Evolutionary conservation across 1,284 basidiomycete genomes (phyloP), one percentile per base, ranked within the genome.

Genomic region (Stereum hirsutum): DNA sequence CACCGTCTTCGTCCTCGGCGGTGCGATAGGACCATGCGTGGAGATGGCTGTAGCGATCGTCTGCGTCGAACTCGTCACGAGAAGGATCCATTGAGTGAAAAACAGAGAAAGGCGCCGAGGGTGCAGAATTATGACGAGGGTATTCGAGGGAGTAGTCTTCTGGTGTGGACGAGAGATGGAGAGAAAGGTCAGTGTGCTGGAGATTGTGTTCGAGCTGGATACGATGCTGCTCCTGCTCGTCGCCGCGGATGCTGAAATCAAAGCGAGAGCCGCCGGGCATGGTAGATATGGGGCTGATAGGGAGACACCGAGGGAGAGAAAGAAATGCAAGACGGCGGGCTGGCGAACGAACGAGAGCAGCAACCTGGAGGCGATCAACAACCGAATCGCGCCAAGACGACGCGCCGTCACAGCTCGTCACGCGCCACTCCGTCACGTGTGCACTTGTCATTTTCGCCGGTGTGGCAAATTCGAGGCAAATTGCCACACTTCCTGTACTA

Each of bases 171-270:
- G 73, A 81, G 43, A 79, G 69, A 47, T 78, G 79, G 44, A 84
- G 70, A 45, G 80, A 81, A 50, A 82, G 60, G 54, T 84, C 78
- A 19, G 78, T 81, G 53, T 78, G 69, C 54, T 81, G 79, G 46
- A 87, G 69, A 52, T 84, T 81, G 57, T 78, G 68, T 59, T 88
- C 84, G 39, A 88, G 79, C 55, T 75, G 74, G 45, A 85, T 81
- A 44, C 85, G 76, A 54, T 78, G 58, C 28, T 78, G 70, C 59
- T 88, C 84, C 51, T 78, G 74, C 60, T 78, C 74, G 57, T 88
- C 84, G 49, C 77, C 78, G 5, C 54, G 69, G 44, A 87, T 87
- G 59, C 65, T 61, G 49, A 64, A 50, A 39, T 68, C 62, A 44
- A 63, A 46, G 21, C 41, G 49, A 21, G 49, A 49, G 23, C 55